Base-by-base conservation (phyloP, 1,284 basidiomycete genomes). In the Puccinia triticina region DNA sequence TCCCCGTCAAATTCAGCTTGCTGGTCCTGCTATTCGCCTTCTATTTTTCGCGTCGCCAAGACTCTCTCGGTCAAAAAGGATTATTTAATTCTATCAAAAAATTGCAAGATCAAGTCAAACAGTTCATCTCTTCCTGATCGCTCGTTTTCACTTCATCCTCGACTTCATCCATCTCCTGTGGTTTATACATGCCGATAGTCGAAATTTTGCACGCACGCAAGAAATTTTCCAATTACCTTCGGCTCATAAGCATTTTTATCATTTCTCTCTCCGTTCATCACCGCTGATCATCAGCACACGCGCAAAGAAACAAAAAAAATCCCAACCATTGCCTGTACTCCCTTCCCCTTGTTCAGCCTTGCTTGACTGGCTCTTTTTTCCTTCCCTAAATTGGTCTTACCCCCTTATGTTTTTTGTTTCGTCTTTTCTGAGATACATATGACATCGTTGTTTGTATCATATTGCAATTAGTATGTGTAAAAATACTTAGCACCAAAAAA, bases 41-140 rank as follows among this genome's bases (percentile, higher is more conserved):
- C 66, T 69, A 46, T n/a, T 48, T 26, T 29, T 69, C 40, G 23
- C 66, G 66, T 69, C 40, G 40, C 2, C 66, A 69, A n/a, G 66
- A 48, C n/a, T 37, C 18, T 48, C 7, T 37, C 40, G 66, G 66
- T 18, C 66, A 46, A 69, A 46, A 29, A 18, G 43, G 23, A 16
- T 26, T 69, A 12, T 11, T 29, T 26, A 48, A 48, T 37, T 26
- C 12, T 18, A 3, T 69, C 11, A 69, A 46, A 18, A 69, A 48
- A 69, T 16, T 48, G 3, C 40, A 48, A 69, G 66, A 69, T 21
- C 43, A 46, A 43, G 37, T 69, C 40, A 46, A 48, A 48, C 40
- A 29, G 16, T 69, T 8, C 48, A 69, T 69, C 21, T 69, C 66
- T 29, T 69, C 66, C n/a, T 69, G 66, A 69, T 69, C 40, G 4